Base-by-base conservation (phyloP, 140 eudicot species). In the Bidens hawaiensis region DNA sequence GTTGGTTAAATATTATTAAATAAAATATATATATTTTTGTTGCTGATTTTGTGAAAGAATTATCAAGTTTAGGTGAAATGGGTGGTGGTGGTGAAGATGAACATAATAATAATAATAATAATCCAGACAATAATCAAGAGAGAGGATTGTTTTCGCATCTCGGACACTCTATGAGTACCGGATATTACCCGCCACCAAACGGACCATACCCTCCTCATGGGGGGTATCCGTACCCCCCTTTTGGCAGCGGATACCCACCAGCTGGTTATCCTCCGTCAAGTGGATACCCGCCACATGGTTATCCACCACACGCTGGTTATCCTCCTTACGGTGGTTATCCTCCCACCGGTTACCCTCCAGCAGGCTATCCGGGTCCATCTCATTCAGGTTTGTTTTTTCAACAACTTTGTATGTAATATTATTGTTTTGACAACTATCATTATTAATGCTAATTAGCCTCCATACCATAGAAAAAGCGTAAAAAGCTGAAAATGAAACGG, bases 281-380 rank as follows among this genome's bases (percentile, higher is more conserved):
- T 23, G 86, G 87, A 2, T 81, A 84, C 41, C 88, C 94, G 0
- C 76, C 75, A 4, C 51, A 51, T 46, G 87, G 75, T 1, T 47
- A 59, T 2, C 87, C 90, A 28, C 84, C 90, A 10, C 40, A 69
- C 2, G 80, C 67, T 3, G 89, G 87, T 10, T 79, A 82, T 36
- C 91, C 91, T 4, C 85, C 81, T 0, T 76, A 27, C 0, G 67
- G 79, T 16, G 85, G 83, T 21, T 78, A 88, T 56, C 93, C 90
- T 28, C 86, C 87, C 7, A 38, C 73, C 0, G 80, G 79, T n/a
- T 84, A 81, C 38, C 83, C 90, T 13, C 86, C 95, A 51, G 61
- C 79, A 22, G 86, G 84, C 40, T 78, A 89, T 58, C 90, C 94
- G 49, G 89, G 83, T 45, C 76, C 87, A 60, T 77, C 96, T 73